Evolutionary conservation across 768 basidiomycete species (phyloP), one percentile per base, ranked within the genome.

Genomic region (Boletus insuetus): DNA sequence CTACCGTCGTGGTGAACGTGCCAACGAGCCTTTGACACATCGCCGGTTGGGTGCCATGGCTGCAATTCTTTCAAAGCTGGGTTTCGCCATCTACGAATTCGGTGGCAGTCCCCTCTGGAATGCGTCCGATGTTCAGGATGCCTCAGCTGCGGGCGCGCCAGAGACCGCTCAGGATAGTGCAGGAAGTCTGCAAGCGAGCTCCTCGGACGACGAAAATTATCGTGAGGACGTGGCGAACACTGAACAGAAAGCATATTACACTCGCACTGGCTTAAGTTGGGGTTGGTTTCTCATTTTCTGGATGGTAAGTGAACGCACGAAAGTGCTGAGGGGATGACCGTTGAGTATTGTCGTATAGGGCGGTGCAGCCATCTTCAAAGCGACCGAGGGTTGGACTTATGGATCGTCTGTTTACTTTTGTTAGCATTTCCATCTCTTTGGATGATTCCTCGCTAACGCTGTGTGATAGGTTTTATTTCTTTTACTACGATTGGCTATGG

Each of bases 401-500:
- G 85, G 84, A 2, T 58, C 64, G 16, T 78, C 88, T 0, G 62
- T 88, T 54, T 91, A 91, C 64, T 91, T 91, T 63, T 91, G 90
- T 88, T 54, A 57, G 82, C 66, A 40, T 19, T 43, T 20, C 52
- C 14, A 5, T 26, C 32, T 9, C 4, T 20, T 32, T n/a, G 12
- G 22, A 16, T 8, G 24, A 19, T 17, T 20, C 1, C 38, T 22
- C 16, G 13, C 44, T 46, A 44, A 39, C 9, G 24, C 2, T 43
- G 24, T 22, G 40, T 17, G 3, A 32, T 56, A 89, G 88, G 88
- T 64, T 86, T 89, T 62, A 72, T 87, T 47, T 69, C 86, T 11
- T 91, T 92, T 72, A 82, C 82, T 1, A 89, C 86, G 1, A 83
- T 91, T 29, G 90, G 89, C 14, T 89, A 85, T 59, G 85, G 81